Conservation (phyloP, 2,329 filamentous ascomycete species). For the Ceratocystis alfenasii region DNA sequence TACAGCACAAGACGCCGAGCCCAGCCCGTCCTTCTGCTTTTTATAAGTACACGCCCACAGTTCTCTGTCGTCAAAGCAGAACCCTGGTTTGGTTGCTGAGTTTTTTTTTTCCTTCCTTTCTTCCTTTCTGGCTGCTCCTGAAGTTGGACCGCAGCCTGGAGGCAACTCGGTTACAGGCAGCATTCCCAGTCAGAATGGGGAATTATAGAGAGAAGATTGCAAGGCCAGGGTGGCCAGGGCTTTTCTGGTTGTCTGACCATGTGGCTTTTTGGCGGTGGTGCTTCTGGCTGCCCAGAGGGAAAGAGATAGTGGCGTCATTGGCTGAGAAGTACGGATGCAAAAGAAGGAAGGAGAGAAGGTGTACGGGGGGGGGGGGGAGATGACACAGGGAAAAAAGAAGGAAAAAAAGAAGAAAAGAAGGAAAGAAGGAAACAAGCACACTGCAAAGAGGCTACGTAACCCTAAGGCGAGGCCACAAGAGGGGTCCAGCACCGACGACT, state of each 20-base stretch:
- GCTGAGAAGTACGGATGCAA: neutral
- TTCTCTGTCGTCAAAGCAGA: neutral
- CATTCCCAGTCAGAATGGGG: conserved; percentile 18
- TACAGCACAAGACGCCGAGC: too few species aligned
- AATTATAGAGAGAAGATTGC: conserved; percentile 1
- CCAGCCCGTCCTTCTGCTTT: too few species aligned
- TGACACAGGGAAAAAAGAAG: neutral
- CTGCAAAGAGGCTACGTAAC: neutral
- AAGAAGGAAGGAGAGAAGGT: neutral
- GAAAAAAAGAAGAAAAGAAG: too few species aligned
- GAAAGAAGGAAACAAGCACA: too few species aligned
- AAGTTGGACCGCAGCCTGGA: neutral
- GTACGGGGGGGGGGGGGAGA: neutral
- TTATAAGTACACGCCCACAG: neutral
- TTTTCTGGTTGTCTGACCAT: conserved; percentile 4
- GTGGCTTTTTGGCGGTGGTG: conserved; percentile 1
- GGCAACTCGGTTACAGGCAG: conserved; percentile 15
- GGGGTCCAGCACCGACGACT: neutral
- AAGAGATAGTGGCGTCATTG: conserved; percentile 9
- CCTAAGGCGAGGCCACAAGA: too few species aligned
- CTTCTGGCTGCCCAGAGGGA: neutral
- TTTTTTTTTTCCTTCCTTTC: conserved; percentile 4
- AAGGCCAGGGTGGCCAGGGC: neutral
- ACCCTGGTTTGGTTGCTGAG: neutral
- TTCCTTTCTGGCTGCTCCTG: neutral